Base-by-base conservation (phyloP, 2,329 filamentous ascomycete genomes). In the Neofusicoccum umdonicola region DNA sequence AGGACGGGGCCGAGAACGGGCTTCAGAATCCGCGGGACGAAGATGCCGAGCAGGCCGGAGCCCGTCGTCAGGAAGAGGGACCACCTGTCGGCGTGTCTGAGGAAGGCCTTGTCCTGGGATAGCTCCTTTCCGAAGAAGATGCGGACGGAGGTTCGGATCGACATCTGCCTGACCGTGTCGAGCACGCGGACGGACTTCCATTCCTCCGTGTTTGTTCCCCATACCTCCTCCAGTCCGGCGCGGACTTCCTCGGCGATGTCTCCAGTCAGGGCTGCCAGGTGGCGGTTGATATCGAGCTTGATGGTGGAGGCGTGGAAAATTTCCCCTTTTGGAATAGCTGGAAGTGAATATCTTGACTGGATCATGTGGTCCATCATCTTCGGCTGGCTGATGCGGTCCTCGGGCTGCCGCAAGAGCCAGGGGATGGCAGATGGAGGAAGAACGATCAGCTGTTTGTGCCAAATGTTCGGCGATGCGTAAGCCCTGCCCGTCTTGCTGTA, bases 391-490 rank as follows among this genome's bases (percentile, higher is more conserved):
- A 66, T 39, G 37, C 48, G 50, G 9, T 56, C 39, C 12, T 57
- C 62, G 3, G 61, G 35, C 45, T 64, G 65, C 15, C 39, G 37
- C 31, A 66, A 19, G 13, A 64, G 45, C 61, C 61, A 66, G n/a
- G 51, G 41, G 39, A 61, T 60, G 13, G 45, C 17, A 13, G 39
- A 37, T 1, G 19, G 65, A 7, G 65, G 61, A 15, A 64, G 37
- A 2, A 62, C 37, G 22, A 54, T 45, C 11, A 50, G 22, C 13
- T 63, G 22, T n/a, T 41, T 12, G 9, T 22, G 15, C 3, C 52
- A 42, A 8, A 64, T 11, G 45, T 60, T 39, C 4, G 54, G 65
- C 4, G 47, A 61, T 8, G 57, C 19, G 27, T 64, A 66, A 7
- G 61, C 22, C 31, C 41, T 60, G 13, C 47, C 60, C 4, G 34